Conservation (phyloP, 1,139 yeast genomes). For the Geotrichum klebahnii region DNA sequence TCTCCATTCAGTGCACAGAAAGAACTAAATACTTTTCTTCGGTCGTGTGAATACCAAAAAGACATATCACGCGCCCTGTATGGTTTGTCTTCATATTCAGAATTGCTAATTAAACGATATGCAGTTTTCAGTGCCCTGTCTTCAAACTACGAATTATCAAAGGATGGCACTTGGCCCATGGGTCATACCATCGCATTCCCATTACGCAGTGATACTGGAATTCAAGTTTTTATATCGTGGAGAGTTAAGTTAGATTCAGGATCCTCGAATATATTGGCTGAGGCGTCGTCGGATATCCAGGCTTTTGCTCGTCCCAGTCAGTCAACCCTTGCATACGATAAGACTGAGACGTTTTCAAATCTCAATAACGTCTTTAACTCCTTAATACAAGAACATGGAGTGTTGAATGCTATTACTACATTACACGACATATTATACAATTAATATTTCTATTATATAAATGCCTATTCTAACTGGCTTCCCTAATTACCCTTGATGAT, state of each 20-base stretch:
- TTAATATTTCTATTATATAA: conserved; percentile 5
- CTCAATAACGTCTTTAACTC: conserved; percentile 21
- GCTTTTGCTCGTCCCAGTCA: conserved; percentile 12
- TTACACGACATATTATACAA: conserved; percentile 22
- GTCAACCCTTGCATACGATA: conserved; percentile 11
- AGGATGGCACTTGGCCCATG: conserved; percentile 26
- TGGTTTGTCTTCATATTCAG: conserved; percentile 30
- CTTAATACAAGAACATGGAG: conserved; percentile 24
- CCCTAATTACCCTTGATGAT: not conserved
- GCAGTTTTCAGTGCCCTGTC: conserved; percentile 25
- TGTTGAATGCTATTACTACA: conserved; percentile 24
- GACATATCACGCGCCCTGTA: conserved; percentile 27
- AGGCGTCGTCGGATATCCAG: conserved; percentile 14
- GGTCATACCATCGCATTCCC: conserved; percentile 23
- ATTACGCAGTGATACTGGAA: conserved; percentile 2
- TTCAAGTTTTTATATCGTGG: conserved; percentile 24
- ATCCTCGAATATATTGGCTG: conserved; percentile 5
- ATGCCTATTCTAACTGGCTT: not conserved
- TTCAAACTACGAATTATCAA: conserved; percentile 5
- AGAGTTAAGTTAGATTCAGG: conserved; percentile 16
- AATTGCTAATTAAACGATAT: conserved; percentile 24
- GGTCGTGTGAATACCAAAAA: conserved; percentile 15
- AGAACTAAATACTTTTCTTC: conserved; percentile 26
- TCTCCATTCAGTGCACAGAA: conserved; percentile 24
- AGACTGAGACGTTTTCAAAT: conserved; percentile 15